Conservation (phyloP, 768 basidiomycete species). For the Mycena venus region DNA sequence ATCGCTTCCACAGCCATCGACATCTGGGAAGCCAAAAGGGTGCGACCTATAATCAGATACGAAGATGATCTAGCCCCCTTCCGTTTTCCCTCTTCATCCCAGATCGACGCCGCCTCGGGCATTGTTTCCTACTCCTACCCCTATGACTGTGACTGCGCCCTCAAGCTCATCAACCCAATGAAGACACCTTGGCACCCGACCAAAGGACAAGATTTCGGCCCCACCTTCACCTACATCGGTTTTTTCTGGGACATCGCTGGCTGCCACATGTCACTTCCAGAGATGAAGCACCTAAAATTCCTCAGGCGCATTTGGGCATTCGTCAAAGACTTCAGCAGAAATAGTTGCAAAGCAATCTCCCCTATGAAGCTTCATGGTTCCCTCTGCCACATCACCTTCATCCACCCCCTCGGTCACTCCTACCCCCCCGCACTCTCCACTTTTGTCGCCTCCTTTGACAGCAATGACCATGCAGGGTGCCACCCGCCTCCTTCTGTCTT, state of each 20-base stretch:
- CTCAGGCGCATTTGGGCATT: no score
- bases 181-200: not conserved
- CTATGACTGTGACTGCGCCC: not conserved
- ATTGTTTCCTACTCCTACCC: not conserved
- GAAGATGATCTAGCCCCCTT: conserved; percentile 48
- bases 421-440: no score
- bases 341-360: no score
- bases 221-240: not conserved
- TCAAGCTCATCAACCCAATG: not conserved
- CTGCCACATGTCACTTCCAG: not conserved
- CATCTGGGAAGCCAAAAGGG: conserved; percentile 40
- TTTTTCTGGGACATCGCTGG: not conserved
- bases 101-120: no score
- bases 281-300: no score
- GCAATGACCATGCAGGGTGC: no score
- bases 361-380: no score
- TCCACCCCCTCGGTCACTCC: no score
- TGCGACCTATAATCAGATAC: conserved; percentile 38
- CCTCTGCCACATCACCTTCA: no score
- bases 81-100: conserved; percentile 19
- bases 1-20: conserved; percentile 43
- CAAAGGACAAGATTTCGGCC: not conserved
- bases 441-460: no score
- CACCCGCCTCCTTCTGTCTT: no score
- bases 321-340: no score